Evolutionary conservation across 495 filamentous ascomycete genomes (phyloP).

Genomic region (Trichoderma virens): DNA sequence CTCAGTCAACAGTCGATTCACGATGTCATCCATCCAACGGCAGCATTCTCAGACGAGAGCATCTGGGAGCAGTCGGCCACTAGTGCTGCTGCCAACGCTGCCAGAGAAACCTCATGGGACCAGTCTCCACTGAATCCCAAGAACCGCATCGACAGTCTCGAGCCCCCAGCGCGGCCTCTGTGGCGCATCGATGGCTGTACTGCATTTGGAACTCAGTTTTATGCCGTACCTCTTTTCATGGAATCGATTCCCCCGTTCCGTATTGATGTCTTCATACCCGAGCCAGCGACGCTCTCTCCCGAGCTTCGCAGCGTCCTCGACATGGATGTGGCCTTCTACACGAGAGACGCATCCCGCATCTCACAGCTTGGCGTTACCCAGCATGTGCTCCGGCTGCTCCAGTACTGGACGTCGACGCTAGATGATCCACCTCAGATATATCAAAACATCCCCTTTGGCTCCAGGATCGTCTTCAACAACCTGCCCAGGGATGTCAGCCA

Average conservation of each 20-base stretch:
- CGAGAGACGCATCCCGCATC: conserved; percentile 33
- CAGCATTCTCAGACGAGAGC: conserved; percentile 25
- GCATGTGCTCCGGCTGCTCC: conserved; percentile 37
- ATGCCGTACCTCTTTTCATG: conserved; percentile 35
- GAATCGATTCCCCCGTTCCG: conserved; percentile 33
- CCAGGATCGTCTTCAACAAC: conserved; percentile 37
- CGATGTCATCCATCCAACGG: conserved; percentile 42
- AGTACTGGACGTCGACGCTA: conserved; percentile 28
- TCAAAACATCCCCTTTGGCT: conserved; percentile 34
- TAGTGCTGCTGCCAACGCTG: background rate
- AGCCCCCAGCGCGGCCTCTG: conserved; percentile 27
- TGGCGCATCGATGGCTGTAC: conserved; percentile 45
- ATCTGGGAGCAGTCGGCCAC: conserved; percentile 6
- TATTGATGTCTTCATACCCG: conserved; percentile 42
- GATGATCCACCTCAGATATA: conserved; percentile 24
- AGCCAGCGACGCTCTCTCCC: conserved; percentile 23
- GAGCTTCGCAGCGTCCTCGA: conserved; percentile 35
- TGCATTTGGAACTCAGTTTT: conserved; percentile 42
- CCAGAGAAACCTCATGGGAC: conserved; percentile 23
- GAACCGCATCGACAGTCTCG: conserved; percentile 44
- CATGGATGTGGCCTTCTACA: conserved; percentile 38
- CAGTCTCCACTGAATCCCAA: conserved; percentile 40
- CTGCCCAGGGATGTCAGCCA: conserved; percentile 30
- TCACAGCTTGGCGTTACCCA: conserved; percentile 33
- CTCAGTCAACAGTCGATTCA: conserved; percentile 33